Base-by-base conservation (phyloP, 2,329 filamentous ascomycete species). In the Esteya vermicola region DNA sequence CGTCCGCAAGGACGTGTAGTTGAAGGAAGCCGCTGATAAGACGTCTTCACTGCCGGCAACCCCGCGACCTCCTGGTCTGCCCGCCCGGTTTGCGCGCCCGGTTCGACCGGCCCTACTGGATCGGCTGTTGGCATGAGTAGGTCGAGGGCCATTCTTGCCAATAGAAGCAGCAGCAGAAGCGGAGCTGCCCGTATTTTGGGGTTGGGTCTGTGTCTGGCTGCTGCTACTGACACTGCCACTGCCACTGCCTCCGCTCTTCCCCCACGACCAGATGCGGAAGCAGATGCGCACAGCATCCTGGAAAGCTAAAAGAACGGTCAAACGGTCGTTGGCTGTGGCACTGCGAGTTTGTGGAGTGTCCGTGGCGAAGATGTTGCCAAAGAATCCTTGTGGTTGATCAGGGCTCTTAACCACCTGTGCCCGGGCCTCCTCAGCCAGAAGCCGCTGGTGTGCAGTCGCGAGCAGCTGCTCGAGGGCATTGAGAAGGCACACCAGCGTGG, bases 251-350 rank as follows among this genome's bases (percentile, higher is more conserved):
- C 44, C 25, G 20, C 33, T 14, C 10, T 31, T 43, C 14, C 45
- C 46, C 45, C 36, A 38, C 89, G 84, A 83, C 91, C 93, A 98
- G 39, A 98, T 94, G 12, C 70, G 76, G 55, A 93, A 93, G 57
- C 88, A 94, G 37, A 93, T 83, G 20, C 85, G 77, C 43, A 96
- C 85, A 1, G 88, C 85, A 56, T 98, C 93, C 57, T 96, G 89
- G 55, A 98, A 94, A 10, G 88, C 93, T n/a, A 98, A 68, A 33
- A 95, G 69, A 18, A 98, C 89, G 0, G 91, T 96, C 19, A 98
- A 68, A 34, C 89, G 76, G 51, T 91, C 89, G 52, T 96, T 98
- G 9, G 88, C 86, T n/a, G 84, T 86, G 8, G 80, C 76, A 43
- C 79, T 85, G 36, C 86, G 78, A n/a, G 76, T 71, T 45, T 88